Conservation (phyloP, 345 rosid species). For the Angophora floribunda region DNA sequence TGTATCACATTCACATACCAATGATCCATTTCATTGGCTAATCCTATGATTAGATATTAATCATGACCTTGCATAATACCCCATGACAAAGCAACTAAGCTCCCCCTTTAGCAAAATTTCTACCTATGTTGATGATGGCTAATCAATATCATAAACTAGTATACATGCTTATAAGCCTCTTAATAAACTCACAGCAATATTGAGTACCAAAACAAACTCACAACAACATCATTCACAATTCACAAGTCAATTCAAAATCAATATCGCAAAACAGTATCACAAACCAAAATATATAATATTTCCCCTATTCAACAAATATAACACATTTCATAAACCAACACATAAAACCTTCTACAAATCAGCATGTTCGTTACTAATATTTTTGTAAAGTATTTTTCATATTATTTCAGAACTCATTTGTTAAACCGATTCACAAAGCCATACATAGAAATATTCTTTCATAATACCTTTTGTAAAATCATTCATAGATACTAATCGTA, state of each 20-base stretch:
- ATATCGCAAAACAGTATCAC: rapidly evolving
- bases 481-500: background rate
- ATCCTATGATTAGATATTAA: background rate
- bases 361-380: background rate
- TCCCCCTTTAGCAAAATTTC: background rate
- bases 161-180: background rate
- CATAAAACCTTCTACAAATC: background rate
- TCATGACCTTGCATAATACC: background rate
- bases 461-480: background rate
- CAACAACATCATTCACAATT: background rate
- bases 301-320: background rate
- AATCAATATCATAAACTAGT: background rate
- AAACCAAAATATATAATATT: no score
- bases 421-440: background rate
- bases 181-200: background rate
- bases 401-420: no score
- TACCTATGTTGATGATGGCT: background rate
- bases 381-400: background rate
- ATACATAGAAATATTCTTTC: background rate
- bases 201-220: background rate
- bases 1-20: background rate
- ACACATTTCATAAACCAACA: background rate
- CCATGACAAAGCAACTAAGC: background rate
- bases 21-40: background rate
- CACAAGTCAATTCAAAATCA: background rate